Evolutionary conservation across 2,329 filamentous ascomycete species (phyloP).

Genomic region (Penicillium nordicum): DNA sequence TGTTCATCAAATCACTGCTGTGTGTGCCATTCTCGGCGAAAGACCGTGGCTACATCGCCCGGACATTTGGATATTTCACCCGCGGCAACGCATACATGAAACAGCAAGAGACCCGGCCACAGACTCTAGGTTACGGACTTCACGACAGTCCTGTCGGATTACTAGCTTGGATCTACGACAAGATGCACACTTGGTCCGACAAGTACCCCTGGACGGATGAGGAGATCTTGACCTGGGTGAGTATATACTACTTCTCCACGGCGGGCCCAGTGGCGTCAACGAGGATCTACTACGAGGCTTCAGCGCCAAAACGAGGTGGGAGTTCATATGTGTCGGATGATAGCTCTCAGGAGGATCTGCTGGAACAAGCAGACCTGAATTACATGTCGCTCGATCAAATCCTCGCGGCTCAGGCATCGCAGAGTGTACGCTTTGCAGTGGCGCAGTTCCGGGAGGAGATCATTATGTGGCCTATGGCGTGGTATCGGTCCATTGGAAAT

Average conservation of each 20-base stretch:
- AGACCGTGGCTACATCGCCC: constrained; percentile 23
- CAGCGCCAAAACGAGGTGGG: constrained; percentile 26
- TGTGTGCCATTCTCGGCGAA: constrained; percentile 30
- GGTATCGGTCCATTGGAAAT: constrained; percentile 50
- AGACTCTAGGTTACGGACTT: constrained; percentile 68
- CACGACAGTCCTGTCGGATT: constrained; percentile 67
- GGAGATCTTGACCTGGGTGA: constrained; percentile 71
- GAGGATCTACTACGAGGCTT: constrained; percentile 69
- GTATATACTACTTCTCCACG: constrained; percentile 67
- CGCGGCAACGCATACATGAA: constrained; percentile 51
- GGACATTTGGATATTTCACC: constrained; percentile 22
- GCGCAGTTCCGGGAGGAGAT: constrained; percentile 53
- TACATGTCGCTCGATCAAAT: constrained; percentile 20
- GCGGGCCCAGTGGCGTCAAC: constrained; percentile 66
- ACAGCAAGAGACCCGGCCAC: constrained; percentile 65
- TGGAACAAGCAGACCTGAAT: not conserved
- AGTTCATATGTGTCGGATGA: not conserved
- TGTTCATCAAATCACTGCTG: constrained; percentile 43
- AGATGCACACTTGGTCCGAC: constrained; percentile 74
- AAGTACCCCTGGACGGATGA: constrained; percentile 70
- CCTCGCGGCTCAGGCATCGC: constrained; percentile 42
- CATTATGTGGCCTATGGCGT: constrained; percentile 48
- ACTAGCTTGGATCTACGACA: constrained; percentile 78
- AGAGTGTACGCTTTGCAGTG: constrained; percentile 51
- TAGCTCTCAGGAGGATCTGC: constrained; percentile 2